These are phyloP conservation scores for Pyrenophora graminea DNA, from an alignment of 2,329 filamentous ascomycete species.

Conservation along the genomic window DNA sequence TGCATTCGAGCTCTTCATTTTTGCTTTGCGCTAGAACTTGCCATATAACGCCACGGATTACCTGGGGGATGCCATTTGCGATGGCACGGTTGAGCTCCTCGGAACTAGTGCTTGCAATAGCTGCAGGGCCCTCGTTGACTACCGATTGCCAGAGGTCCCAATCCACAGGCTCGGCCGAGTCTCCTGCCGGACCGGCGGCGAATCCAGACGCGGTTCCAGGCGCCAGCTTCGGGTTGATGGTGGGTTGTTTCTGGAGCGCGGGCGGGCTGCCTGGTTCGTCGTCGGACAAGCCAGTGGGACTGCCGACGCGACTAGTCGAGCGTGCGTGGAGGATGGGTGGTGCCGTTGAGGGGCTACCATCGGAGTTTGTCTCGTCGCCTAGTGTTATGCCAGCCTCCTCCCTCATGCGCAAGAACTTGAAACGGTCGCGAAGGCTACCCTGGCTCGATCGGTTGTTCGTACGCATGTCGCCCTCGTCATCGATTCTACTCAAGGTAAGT, in stretches of 20 bases:
- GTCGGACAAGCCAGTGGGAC: slow-evolving; percentile 55
- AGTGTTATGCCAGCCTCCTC: slow-evolving; percentile 50
- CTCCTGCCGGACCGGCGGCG: slow-evolving; percentile 73
- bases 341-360: slow-evolving; percentile 46
- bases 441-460: slow-evolving; percentile 43
- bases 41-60: slow-evolving; percentile 98
- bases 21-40: slow-evolving; percentile 96
- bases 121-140: slow-evolving; percentile 90
- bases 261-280: slow-evolving; percentile 42
- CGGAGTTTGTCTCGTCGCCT: slow-evolving; percentile 52
- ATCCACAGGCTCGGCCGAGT: slow-evolving; percentile 75
- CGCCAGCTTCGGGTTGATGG: slow-evolving; percentile 71
- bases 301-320: slow-evolving; percentile 50
- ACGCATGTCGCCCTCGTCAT: slow-evolving; percentile 57
- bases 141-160: slow-evolving; percentile 98
- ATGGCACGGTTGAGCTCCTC: slow-evolving; percentile 91
- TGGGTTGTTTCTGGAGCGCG: slow-evolving; percentile 58
- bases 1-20: slow-evolving; percentile 81
- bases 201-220: slow-evolving; percentile 86
- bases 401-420: slow-evolving; percentile 51
- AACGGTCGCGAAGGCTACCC: slow-evolving; percentile 52
- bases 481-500: slow-evolving; percentile 75
- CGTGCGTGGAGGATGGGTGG: slow-evolving; percentile 41
- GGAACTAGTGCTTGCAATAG: slow-evolving; percentile 82
- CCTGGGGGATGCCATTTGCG: slow-evolving; percentile 88